Evolutionary conservation across 2,329 filamentous ascomycete species (phyloP).

Genomic region (Fusarium ambrosium): DNA sequence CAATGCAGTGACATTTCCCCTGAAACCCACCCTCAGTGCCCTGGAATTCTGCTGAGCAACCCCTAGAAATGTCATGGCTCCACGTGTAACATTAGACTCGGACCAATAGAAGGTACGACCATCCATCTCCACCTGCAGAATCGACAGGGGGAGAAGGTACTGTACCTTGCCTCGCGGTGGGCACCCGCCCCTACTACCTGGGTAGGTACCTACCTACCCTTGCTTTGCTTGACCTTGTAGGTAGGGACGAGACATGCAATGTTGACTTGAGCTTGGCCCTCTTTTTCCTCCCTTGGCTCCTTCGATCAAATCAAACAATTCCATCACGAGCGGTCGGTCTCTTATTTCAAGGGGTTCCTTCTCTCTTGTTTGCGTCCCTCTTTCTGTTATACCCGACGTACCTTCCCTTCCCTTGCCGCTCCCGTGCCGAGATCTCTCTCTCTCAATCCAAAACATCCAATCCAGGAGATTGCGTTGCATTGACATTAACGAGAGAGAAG

Average conservation of each 20-base stretch:
- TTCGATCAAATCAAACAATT: slow-evolving; percentile 20
- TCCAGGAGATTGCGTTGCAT: slow-evolving; percentile 14
- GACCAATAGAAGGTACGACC: slow-evolving; percentile 21
- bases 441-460: slow-evolving; percentile 14
- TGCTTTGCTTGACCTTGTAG: background rate
- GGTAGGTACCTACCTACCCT: background rate
- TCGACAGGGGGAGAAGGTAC: slow-evolving; percentile 3
- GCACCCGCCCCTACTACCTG: background rate
- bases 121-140: slow-evolving; percentile 28
- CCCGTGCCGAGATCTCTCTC: slow-evolving; percentile 12
- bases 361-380: slow-evolving; percentile 29
- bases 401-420: slow-evolving; percentile 21
- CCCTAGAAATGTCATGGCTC: slow-evolving; percentile 17
- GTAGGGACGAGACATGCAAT: background rate
- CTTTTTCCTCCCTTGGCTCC: background rate
- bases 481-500: background rate
- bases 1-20: slow-evolving; percentile 12
- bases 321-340: background rate
- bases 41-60: slow-evolving; percentile 18
- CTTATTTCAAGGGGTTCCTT: slow-evolving; percentile 13
- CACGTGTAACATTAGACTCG: slow-evolving; percentile 8
- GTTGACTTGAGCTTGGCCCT: background rate
- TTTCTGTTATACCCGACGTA: slow-evolving; percentile 10
- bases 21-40: slow-evolving; percentile 11
- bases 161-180: background rate